A percentile compares a stretch with the other conserved stretches of the same genome.
Evolutionary conservation across 805 yeast genomes (phyloP).

Genomic region (Ogataea paradorogensis): DNA sequence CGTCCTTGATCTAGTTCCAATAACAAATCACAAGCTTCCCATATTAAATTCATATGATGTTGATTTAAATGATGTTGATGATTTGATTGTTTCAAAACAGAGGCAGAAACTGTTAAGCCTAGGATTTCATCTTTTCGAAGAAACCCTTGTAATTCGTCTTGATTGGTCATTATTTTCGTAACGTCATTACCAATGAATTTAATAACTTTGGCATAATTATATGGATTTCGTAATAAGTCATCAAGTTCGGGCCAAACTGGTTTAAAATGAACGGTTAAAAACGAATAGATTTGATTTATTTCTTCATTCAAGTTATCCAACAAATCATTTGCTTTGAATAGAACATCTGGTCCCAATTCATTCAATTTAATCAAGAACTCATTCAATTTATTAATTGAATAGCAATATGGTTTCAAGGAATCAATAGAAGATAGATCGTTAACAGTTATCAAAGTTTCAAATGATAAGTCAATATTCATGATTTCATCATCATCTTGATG

Average conservation of each 20-base stretch:
- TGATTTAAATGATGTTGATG: conserved; percentile 21
- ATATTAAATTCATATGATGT: conserved; percentile 37
- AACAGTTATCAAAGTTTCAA: conserved; percentile 13
- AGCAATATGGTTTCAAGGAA: conserved; percentile 28
- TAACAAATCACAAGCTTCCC: conserved; percentile 46
- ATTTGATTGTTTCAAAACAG: conserved; percentile 37
- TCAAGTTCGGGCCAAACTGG: conserved; percentile 71
- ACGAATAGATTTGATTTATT: conserved; percentile 45
- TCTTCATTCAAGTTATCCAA: conserved; percentile 55
- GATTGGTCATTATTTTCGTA: conserved; percentile 17
- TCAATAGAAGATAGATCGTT: conserved; percentile 19
- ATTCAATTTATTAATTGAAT: conserved; percentile 23
- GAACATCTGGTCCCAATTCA: conserved; percentile 45
- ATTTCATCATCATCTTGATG: not conserved
- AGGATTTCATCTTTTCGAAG: conserved; percentile 64
- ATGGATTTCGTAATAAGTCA: conserved; percentile 56
- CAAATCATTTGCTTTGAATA: conserved; percentile 53
- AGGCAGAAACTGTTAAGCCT: conserved; percentile 70
- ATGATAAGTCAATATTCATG: conserved; percentile 1
- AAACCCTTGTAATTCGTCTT: conserved; percentile 38
- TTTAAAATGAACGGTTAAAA: conserved; percentile 51
- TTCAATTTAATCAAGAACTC: conserved; percentile 24
- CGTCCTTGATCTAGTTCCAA: conserved; percentile 44
- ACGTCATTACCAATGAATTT: conserved; percentile 44
- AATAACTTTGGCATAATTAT: conserved; percentile 57